phyloP scores from a whole-genome alignment of 352 stramenopile species.

The Nothophytophthora sp. region DNA sequence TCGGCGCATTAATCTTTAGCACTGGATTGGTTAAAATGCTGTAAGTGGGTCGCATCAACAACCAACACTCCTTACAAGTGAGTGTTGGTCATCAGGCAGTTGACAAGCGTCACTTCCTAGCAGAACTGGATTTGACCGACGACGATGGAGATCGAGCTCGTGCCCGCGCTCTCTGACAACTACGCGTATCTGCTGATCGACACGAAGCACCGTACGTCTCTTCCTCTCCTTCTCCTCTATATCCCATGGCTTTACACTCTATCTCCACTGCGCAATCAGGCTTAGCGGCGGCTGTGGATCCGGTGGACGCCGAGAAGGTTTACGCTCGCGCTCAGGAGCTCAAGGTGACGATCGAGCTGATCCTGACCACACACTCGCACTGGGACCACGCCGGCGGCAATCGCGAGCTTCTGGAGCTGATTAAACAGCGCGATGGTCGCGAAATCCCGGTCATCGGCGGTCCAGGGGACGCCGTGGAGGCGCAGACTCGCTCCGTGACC shows the following conservation, averaged over 20 bases:
- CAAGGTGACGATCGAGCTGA: constrained; percentile 73
- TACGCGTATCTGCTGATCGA: constrained; percentile 91
- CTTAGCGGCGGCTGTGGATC: constrained; percentile 84
- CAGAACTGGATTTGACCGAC: too few relatives aligned
- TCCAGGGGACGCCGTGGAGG: constrained; percentile 69
- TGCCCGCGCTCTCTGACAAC: constrained; percentile 91
- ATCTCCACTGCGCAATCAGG: too few relatives aligned
- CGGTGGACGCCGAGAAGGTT: constrained; percentile 85
- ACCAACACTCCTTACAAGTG: too few relatives aligned
- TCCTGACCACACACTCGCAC: constrained; percentile 93
- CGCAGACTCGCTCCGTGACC: constrained; percentile 53
- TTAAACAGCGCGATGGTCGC: constrained; percentile 34
- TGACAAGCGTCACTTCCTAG: too few relatives aligned
- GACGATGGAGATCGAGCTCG: constrained; percentile 77
- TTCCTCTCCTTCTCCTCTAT: constrained; percentile 4
- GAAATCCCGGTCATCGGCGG: constrained; percentile 74
- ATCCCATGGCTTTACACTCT: not conserved
- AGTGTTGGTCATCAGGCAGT: too few relatives aligned
- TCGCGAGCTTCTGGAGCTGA: constrained; percentile 54
- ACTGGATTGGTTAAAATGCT: too few relatives aligned
- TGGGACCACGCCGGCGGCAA: constrained; percentile 92
- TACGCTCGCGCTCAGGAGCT: constrained; percentile 56
- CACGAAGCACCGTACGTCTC: constrained; percentile 31
- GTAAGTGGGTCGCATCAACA: too few relatives aligned
- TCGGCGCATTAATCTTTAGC: too few relatives aligned